Evolutionary conservation across 2,329 filamentous ascomycete genomes (phyloP), one percentile per base, ranked within the genome.

Genomic region (Didymella sp.): DNA sequence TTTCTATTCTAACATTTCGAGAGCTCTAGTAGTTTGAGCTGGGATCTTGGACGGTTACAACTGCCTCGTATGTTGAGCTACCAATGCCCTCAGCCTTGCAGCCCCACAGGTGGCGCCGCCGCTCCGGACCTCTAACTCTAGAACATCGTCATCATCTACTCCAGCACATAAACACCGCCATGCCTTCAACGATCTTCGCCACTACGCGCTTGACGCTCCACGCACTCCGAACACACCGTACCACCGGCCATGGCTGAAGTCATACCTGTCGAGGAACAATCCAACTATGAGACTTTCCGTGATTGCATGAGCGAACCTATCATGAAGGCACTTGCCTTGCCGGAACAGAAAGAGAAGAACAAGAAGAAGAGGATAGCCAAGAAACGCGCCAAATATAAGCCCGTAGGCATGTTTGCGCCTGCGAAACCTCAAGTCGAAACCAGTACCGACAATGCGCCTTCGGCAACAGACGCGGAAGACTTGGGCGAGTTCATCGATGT

Each of bases 401-500:
- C 48, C 41, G 41, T 44, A 19, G 49, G 37, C 42, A 19, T 63
- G 50, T 48, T 59, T 43, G 55, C 55, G 30, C 44, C 49, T 13
- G 45, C 44, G 11, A 53, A 42, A 33, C 31, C 50, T 8, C 44
- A 53, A 28, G 27, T 45, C 27, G 55, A 53, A 31, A 24, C 37
- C 15, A 43, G 13, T 27, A 48, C 51, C 45, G 19, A 37, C n/a
- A 46, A 17, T 25, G 17, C 40, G 37, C 37, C 50, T 43, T 43
- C 56, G 30, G 41, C 50, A 66, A 49, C 50, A 69, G 79, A 85
- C 63, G 85, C 84, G 5, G 88, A 89, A 64, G 90, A 93, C 51
- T 77, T 95, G 21, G 85, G 86, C 24, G 92, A 96, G 1, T 96
- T 96, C 75, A 87, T 90, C 51, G 87, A 93, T 66, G 84, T 86